Evolutionary conservation across 805 yeast genomes (phyloP).

Genomic region (Teunomyces aglyptinius): DNA sequence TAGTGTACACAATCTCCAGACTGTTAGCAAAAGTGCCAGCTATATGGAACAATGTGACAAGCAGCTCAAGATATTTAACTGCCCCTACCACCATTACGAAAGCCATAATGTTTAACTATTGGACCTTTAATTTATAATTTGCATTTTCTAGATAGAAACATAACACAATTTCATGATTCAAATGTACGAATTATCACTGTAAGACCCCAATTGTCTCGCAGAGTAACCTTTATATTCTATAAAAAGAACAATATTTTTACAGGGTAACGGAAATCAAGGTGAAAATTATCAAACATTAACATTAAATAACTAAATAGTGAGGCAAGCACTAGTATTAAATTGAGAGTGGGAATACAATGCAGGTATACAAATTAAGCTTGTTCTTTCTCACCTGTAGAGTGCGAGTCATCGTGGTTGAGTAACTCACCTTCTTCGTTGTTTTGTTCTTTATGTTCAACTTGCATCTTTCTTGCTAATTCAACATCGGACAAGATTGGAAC

Average conservation of each 20-base stretch:
- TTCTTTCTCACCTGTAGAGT: slow-evolving; percentile 11
- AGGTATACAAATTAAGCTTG: background rate
- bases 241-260: too few species aligned
- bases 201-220: too few species aligned
- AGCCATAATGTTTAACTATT: background rate
- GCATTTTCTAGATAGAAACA: background rate
- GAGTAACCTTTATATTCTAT: too few species aligned
- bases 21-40: slow-evolving; percentile 10
- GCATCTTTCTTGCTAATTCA: slow-evolving; percentile 36
- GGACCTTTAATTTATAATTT: background rate
- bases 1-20: slow-evolving; percentile 3
- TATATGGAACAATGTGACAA: slow-evolving; percentile 12
- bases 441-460: slow-evolving; percentile 32
- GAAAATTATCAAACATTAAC: background rate
- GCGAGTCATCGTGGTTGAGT: slow-evolving; percentile 2
- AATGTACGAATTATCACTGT: too few species aligned
- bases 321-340: background rate
- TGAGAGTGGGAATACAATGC: background rate
- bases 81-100: slow-evolving; percentile 6
- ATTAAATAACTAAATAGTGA: background rate
- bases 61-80: slow-evolving; percentile 9
- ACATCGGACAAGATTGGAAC: slow-evolving; percentile 39
- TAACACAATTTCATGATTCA: background rate
- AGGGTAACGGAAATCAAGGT: too few species aligned
- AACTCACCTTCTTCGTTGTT: slow-evolving; percentile 19